These are phyloP conservation scores for Colletotrichum plurivorum DNA, from an alignment of 2,329 filamentous ascomycete species.

Conservation along the genomic window DNA sequence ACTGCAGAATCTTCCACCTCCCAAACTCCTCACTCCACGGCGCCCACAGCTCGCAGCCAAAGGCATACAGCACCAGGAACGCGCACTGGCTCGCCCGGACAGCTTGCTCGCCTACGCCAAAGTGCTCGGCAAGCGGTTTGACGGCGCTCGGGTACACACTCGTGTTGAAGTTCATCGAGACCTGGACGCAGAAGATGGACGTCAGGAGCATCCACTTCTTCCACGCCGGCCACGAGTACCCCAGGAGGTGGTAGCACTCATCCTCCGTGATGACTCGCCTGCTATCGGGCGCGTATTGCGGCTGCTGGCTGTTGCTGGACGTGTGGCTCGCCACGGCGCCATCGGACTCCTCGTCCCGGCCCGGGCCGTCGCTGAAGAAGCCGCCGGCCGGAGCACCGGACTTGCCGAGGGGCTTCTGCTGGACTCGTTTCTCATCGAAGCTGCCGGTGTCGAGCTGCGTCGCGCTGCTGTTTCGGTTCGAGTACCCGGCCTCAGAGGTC, in stretches of 20 bases:
- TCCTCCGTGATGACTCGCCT: slow-evolving; percentile 62
- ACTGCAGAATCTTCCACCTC: slow-evolving; percentile 65
- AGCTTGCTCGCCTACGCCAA: slow-evolving; percentile 60
- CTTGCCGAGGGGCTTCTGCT: not conserved
- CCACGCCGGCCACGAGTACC: slow-evolving; percentile 57
- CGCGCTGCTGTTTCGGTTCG: slow-evolving; percentile 25
- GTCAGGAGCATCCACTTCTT: slow-evolving; percentile 68
- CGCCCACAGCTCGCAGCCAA: slow-evolving; percentile 66
- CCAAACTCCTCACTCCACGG: slow-evolving; percentile 69
- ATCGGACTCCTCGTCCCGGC: slow-evolving; percentile 29
- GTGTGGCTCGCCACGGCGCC: not conserved
- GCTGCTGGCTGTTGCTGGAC: slow-evolving; percentile 23
- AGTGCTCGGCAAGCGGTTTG: slow-evolving; percentile 58
- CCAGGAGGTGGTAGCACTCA: slow-evolving; percentile 62
- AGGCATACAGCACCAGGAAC: slow-evolving; percentile 66
- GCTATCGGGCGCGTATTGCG: slow-evolving; percentile 42
- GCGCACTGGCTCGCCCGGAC: slow-evolving; percentile 62
- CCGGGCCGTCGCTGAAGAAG: slow-evolving; percentile 27
- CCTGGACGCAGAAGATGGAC: slow-evolving; percentile 66
- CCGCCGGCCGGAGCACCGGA: not conserved
- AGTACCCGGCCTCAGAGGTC: not conserved
- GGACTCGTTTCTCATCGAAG: slow-evolving; percentile 18
- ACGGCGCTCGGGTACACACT: slow-evolving; percentile 66
- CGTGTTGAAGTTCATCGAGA: slow-evolving; percentile 71
- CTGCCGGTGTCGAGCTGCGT: slow-evolving; percentile 17